These are phyloP conservation scores for Aspergillus udagawae DNA, from an alignment of 2,329 filamentous ascomycete genomes.

Conservation along the genomic window DNA sequence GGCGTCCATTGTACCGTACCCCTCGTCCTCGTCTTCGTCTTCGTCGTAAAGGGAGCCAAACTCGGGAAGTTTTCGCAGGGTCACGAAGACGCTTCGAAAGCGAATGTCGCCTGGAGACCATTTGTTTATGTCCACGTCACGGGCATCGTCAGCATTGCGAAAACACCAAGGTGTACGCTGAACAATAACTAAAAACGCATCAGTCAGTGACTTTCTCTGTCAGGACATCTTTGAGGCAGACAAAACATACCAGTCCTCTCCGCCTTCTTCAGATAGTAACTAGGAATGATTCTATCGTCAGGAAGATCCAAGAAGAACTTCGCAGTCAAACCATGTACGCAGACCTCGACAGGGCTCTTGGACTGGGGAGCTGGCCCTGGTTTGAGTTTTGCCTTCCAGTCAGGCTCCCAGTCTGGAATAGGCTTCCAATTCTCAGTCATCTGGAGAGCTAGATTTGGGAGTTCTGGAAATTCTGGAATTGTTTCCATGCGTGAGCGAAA, in stretches of 20 bases:
- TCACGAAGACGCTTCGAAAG: conserved; percentile 22
- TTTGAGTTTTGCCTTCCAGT: background rate
- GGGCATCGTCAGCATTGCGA: conserved; percentile 13
- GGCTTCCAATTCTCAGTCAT: background rate
- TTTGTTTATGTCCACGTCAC: conserved; percentile 12
- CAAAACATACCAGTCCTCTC: conserved; percentile 14
- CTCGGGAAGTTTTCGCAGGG: conserved; percentile 18
- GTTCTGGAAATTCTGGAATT: background rate
- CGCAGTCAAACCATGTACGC: conserved; percentile 19
- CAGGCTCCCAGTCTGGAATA: background rate
- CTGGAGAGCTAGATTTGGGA: background rate
- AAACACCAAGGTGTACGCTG: conserved; percentile 22
- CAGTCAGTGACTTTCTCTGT: background rate
- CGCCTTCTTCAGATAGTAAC: conserved; percentile 16
- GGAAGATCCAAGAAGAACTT: conserved; percentile 18
- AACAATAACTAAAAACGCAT: conserved; percentile 11
- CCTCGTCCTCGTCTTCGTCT: conserved; percentile 2
- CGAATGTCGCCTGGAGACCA: conserved; percentile 22
- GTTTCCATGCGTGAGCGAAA: background rate
- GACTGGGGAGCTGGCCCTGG: background rate
- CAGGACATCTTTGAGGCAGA: background rate
- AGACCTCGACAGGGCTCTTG: conserved; percentile 5
- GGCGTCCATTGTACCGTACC: background rate
- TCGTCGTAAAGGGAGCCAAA: conserved; percentile 17
- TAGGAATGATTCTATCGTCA: conserved; percentile 19